These are phyloP conservation scores for Mycena vitilis DNA, from an alignment of 768 basidiomycete species.

Conservation along the genomic window DNA sequence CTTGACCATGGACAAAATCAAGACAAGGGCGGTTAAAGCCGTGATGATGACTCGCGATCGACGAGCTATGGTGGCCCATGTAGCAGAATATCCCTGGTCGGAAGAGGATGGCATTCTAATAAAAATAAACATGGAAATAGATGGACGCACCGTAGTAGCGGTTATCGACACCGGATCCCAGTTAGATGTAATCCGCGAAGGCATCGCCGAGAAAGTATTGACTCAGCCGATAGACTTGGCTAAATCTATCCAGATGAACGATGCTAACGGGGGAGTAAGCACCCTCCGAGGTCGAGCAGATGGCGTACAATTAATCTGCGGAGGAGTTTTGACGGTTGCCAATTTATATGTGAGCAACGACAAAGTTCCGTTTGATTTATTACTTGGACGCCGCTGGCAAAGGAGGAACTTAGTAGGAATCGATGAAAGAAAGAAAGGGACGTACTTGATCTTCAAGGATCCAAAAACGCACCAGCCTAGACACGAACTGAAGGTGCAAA, in stretches of 20 bases:
- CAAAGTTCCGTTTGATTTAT: background rate
- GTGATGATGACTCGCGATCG: conserved; percentile 3
- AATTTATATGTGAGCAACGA: background rate
- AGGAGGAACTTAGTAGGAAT: background rate
- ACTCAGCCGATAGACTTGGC: background rate
- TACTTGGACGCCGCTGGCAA: background rate
- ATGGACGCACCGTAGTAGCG: background rate
- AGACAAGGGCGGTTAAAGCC: background rate
- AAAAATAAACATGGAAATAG: conserved; percentile 4
- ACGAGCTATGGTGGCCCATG: background rate
- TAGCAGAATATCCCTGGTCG: conserved; percentile 12
- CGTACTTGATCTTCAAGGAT: background rate
- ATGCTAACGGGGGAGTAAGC: background rate
- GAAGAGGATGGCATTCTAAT: conserved; percentile 9
- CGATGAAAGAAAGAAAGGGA: background rate
- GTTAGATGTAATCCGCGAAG: background rate
- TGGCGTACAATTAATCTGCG: background rate
- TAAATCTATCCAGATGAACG: background rate
- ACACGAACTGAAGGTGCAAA: background rate
- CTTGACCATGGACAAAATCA: background rate
- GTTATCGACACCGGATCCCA: conserved; percentile 8
- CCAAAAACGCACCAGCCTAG: background rate
- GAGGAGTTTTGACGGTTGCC: background rate
- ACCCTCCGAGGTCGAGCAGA: background rate
- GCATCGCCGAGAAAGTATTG: background rate